phyloP scores from a whole-genome alignment of 225 moss, liverwort and hornwort species.

The Pseudoscleropodium purum region DNA sequence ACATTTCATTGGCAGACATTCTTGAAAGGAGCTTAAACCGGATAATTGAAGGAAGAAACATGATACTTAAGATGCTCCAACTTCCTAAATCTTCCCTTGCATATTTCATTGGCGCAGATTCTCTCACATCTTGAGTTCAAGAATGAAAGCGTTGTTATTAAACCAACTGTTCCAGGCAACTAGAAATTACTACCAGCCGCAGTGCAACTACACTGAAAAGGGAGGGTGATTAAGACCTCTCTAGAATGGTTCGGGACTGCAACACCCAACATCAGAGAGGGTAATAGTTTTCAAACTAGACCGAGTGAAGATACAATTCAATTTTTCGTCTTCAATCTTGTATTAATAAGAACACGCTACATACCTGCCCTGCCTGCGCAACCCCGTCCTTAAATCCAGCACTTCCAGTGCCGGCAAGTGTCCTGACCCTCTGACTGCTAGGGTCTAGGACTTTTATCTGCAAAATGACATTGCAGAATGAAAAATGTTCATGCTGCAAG shows the following conservation, averaged over 20 bases:
- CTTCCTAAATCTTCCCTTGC: no score
- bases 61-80: background rate
- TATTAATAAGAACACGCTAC: background rate
- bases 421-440: conserved; percentile 43
- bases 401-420: conserved; percentile 75
- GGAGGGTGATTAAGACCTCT: background rate
- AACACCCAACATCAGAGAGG: background rate
- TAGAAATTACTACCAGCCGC: background rate
- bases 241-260: background rate
- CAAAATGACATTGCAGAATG: background rate
- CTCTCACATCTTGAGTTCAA: background rate
- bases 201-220: background rate
- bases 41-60: background rate
- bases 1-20: background rate
- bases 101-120: background rate
- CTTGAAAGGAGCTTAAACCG: background rate
- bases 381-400: conserved; percentile 88
- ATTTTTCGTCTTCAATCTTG: background rate
- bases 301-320: background rate
- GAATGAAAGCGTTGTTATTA: background rate
- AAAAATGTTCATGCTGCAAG: background rate
- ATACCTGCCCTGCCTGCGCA: conserved; percentile 61
- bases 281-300: background rate
- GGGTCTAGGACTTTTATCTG: conserved; percentile 51
- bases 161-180: background rate